A percentile compares a stretch with the other conserved stretches of the same genome.
phyloP scores from a whole-genome alignment of 441 rosid species.

The Gossypium trilobum region DNA sequence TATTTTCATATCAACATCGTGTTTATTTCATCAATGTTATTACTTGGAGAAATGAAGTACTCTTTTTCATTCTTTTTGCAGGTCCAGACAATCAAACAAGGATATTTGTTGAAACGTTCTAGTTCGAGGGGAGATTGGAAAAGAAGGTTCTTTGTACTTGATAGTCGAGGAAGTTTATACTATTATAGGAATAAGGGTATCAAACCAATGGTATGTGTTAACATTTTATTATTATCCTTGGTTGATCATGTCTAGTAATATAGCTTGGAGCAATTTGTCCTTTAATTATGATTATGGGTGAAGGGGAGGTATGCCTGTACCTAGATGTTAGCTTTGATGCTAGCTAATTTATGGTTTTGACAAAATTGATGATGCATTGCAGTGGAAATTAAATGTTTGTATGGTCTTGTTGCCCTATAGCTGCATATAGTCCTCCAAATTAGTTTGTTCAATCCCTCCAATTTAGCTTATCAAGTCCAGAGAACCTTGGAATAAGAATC shows the following conservation, averaged over 20 bases:
- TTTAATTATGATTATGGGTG: background rate
- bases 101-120: constrained; percentile 76
- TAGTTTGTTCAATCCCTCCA: no score
- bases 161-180: constrained; percentile 69
- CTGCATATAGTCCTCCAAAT: background rate
- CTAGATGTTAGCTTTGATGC: background rate
- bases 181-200: constrained; percentile 58
- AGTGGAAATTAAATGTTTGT: background rate
- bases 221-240: background rate
- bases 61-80: constrained; percentile 19
- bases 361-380: background rate
- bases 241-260: background rate
- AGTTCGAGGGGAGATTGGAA: constrained; percentile 74
- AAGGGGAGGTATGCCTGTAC: background rate
- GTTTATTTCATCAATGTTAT: constrained; percentile 7
- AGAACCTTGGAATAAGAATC: no score
- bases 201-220: constrained; percentile 46
- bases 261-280: background rate
- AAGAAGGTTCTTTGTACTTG: constrained; percentile 83
- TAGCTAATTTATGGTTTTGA: background rate
- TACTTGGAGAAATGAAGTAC: constrained; percentile 1
- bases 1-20: constrained; percentile 12
- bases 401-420: background rate
- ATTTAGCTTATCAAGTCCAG: no score
- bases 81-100: constrained; percentile 67